Conservation (phyloP, 768 basidiomycete species). For the Plicaturopsis crispa region DNA sequence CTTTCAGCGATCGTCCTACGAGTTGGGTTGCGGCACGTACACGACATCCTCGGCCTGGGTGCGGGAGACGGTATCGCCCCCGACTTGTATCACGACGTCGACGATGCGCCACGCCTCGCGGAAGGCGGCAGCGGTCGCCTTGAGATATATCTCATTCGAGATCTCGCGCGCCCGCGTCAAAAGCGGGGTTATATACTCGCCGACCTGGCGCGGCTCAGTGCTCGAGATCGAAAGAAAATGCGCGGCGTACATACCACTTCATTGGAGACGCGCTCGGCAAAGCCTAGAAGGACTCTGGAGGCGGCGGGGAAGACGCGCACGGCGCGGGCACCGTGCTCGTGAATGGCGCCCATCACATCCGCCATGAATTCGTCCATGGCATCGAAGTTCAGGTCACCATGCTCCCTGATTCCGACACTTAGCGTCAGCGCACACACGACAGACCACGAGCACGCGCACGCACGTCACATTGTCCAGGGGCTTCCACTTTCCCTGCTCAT, state of each 20-base stretch:
- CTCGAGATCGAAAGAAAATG: constrained; percentile 2
- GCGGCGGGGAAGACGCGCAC: constrained; percentile 80
- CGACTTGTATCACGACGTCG: constrained; percentile 61
- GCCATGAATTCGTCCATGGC: constrained; percentile 92
- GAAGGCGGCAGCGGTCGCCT: constrained; percentile 86
- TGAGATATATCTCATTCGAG: constrained; percentile 63
- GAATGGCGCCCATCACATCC: constrained; percentile 53
- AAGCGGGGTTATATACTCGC: constrained; percentile 78
- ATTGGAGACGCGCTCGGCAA: constrained; percentile 74
- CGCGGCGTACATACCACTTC: constrained; percentile 60
- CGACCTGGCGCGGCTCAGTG: too few species aligned
- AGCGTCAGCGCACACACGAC: constrained; percentile 2
- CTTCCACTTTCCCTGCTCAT: constrained; percentile 75
- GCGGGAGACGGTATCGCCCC: constrained; percentile 33
- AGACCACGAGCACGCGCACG: constrained; percentile 16
- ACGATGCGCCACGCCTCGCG: constrained; percentile 84
- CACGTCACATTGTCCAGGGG: constrained; percentile 78
- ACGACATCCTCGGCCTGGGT: constrained; percentile 75
- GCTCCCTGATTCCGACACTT: constrained; percentile 27
- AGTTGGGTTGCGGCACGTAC: constrained; percentile 33
- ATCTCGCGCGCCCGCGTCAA: constrained; percentile 73
- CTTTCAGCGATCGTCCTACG: neutral
- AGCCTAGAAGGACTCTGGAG: constrained; percentile 70
- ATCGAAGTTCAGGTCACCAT: constrained; percentile 71
- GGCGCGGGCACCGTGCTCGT: constrained; percentile 72